A percentile compares a stretch with the other conserved stretches of the same genome.
Conservation (phyloP, 306 rosid genomes). For the Pyrus bretschneideri region DNA sequence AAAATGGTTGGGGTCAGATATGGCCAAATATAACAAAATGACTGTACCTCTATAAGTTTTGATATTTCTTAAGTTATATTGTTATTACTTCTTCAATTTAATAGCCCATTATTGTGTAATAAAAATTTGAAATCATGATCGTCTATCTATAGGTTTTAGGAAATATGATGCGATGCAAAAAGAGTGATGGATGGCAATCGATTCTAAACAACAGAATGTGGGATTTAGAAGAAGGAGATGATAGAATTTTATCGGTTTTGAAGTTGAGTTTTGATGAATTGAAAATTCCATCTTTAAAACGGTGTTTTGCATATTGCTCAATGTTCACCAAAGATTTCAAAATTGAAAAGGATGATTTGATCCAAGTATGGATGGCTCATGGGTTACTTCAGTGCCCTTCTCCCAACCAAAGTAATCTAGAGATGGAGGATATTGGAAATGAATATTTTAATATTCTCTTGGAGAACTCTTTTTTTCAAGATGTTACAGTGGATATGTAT, state of each 20-base stretch:
- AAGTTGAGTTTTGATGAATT: slow-evolving; percentile 12
- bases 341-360: background rate
- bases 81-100: too few species aligned
- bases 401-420: background rate
- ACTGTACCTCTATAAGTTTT: too few species aligned
- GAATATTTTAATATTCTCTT: background rate
- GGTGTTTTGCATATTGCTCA: slow-evolving; percentile 18
- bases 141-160: too few species aligned
- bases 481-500: background rate
- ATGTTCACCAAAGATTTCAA: background rate
- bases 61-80: too few species aligned
- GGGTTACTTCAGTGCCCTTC: background rate
- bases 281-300: background rate
- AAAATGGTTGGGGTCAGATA: too few species aligned
- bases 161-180: too few species aligned
- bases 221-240: background rate
- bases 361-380: slow-evolving; percentile 10
- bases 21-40: too few species aligned
- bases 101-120: too few species aligned
- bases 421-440: slow-evolving; percentile 12
- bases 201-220: background rate
- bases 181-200: too few species aligned
- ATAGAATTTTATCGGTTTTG: background rate
- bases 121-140: too few species aligned
- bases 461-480: background rate